Conservation (phyloP, 2,329 filamentous ascomycete genomes). For the Stagonosporopsis rhizophila region DNA sequence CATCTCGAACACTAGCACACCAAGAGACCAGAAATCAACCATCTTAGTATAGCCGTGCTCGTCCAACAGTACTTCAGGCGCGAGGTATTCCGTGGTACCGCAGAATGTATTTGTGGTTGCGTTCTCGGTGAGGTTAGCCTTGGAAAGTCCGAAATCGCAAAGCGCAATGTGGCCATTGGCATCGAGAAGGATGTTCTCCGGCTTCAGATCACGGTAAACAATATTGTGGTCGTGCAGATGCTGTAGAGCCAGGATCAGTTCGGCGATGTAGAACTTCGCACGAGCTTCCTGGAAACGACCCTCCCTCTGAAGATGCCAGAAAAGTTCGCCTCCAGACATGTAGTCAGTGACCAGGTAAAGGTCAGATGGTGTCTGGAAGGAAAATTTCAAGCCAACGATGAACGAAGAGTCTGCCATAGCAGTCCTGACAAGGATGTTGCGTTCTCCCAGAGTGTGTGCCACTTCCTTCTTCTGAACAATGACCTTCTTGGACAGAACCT, state of each 20-base stretch:
- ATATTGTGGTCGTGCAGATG: conserved; percentile 97
- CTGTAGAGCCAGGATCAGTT: conserved; percentile 92
- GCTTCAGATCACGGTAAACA: conserved; percentile 96
- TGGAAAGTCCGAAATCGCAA: conserved; percentile 96
- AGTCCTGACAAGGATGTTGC: conserved; percentile 95
- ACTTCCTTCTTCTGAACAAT: conserved; percentile 99
- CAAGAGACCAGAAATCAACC: conserved; percentile 99
- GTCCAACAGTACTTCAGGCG: conserved; percentile 92
- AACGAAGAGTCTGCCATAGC: conserved; percentile 96
- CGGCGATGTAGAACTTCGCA: conserved; percentile 98
- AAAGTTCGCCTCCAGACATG: conserved; percentile 98
- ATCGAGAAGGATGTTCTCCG: conserved; percentile 95
- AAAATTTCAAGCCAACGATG: conserved; percentile 97
- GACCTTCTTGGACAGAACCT: conserved; percentile 98
- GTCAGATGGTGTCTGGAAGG: conserved; percentile 96
- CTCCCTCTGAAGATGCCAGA: conserved; percentile 98
- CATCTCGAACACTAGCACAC: conserved; percentile 98
- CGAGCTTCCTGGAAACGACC: conserved; percentile 92
- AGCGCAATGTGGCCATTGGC: conserved; percentile 97
- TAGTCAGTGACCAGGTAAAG: conserved; percentile 99
- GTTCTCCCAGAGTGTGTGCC: conserved; percentile 93
- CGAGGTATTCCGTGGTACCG: conserved; percentile 96
- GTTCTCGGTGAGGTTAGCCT: conserved; percentile 95
- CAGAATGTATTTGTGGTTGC: conserved; percentile 99
- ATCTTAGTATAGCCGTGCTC: conserved; percentile 99